phyloP scores from a whole-genome alignment of 345 rosid genomes.

The Salix brachista region DNA sequence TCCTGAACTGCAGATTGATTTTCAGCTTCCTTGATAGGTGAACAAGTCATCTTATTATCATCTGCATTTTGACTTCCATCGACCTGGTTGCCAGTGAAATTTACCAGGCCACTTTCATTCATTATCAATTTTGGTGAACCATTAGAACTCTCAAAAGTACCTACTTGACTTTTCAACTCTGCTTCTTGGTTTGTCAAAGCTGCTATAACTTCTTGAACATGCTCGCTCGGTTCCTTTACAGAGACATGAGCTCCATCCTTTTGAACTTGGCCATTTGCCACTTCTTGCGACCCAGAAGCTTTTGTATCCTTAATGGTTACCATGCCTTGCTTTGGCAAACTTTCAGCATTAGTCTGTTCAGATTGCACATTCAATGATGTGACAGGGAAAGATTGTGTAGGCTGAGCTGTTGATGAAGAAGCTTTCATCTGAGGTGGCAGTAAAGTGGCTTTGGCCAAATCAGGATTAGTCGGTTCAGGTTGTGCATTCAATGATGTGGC shows the following conservation, averaged over 20 bases:
- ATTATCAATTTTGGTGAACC: conserved; percentile 15
- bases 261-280: conserved; percentile 27
- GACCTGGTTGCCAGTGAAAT: conserved; percentile 7
- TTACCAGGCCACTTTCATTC: conserved; percentile 18
- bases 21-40: conserved; percentile 14
- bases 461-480: conserved; percentile 28
- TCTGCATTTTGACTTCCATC: conserved; percentile 26
- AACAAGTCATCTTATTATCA: conserved; percentile 11
- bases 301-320: conserved; percentile 18
- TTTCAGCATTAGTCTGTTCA: conserved; percentile 28
- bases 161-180: conserved; percentile 21
- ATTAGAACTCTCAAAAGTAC: conserved; percentile 23
- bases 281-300: conserved; percentile 20
- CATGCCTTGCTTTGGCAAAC: conserved; percentile 26
- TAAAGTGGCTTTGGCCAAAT: conserved; percentile 15
- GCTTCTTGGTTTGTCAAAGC: conserved; percentile 21
- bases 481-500: conserved; percentile 19
- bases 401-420: conserved; percentile 26
- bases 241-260: conserved; percentile 17
- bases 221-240: conserved; percentile 11
- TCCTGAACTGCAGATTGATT: conserved; percentile 24
- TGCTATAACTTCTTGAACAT: conserved; percentile 26
- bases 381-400: conserved; percentile 24
- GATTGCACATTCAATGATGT: conserved; percentile 23
- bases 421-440: conserved; percentile 25